These are phyloP conservation scores for Starmerella potacharoeniae DNA, from an alignment of 805 yeast species.

Conservation along the genomic window DNA sequence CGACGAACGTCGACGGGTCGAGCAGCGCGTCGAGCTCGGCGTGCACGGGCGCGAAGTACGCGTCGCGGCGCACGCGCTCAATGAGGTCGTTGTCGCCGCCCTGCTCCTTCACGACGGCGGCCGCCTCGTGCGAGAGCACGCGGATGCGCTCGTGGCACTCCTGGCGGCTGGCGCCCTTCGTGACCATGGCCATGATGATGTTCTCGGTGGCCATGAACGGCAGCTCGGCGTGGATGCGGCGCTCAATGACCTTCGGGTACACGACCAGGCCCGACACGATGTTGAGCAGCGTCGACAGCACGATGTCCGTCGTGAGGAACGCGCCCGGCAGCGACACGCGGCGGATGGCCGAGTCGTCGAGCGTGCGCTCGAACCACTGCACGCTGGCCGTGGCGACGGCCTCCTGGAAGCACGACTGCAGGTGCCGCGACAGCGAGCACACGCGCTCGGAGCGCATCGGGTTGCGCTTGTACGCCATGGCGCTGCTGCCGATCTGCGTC, in stretches of 20 bases:
- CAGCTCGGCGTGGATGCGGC: conserved; percentile 86
- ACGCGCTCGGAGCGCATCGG: conserved; percentile 99
- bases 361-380: conserved; percentile 98
- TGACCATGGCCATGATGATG: conserved; percentile 99
- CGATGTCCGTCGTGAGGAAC: conserved; percentile 88
- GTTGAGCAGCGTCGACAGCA: conserved; percentile 77
- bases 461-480: conserved; percentile 99
- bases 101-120: conserved; percentile 91
- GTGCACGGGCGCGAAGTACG: conserved; percentile 84
- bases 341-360: conserved; percentile 96
- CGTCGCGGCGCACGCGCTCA: conserved; percentile 66
- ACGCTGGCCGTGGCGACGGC: conserved; percentile 95
- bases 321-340: conserved; percentile 95
- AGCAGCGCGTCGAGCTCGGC: conserved; percentile 64
- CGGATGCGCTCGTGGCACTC: conserved; percentile 97
- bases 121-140: conserved; percentile 93
- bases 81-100: conserved; percentile 98
- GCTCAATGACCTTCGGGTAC: conserved; percentile 95
- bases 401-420: conserved; percentile 83
- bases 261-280: conserved; percentile 93
- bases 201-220: conserved; percentile 99
- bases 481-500: conserved; percentile 95
- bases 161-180: conserved; percentile 94
- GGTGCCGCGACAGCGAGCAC: conserved; percentile 93
- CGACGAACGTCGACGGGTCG: conserved; percentile 90